Evolutionary conservation across 148 eudicot species (phyloP), one percentile per base, ranked within the genome.

Genomic region (Diospyros lotus): DNA sequence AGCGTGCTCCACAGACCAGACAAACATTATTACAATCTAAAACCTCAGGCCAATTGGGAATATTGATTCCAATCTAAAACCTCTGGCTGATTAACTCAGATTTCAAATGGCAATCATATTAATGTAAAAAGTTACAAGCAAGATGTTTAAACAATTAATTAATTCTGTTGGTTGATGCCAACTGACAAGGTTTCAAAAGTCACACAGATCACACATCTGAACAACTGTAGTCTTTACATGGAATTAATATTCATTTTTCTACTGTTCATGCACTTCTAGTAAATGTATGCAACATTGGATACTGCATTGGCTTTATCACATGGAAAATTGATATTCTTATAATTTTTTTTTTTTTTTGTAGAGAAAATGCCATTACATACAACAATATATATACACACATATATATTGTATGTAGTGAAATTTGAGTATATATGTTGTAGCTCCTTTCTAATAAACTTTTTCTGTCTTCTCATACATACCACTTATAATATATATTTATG

Each of bases 1-100:
- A 53, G 70, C 54, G 39, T 51, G 67, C n/a, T 68, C 68, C 67
- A 58, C 54, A 71, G 40, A 64, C 58, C 63, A 66, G 63, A 66
- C 76, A 76, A 50, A 72, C 76, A 80, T 80, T 66, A 80, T 80
- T 80, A 72, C 70, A 15, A 60, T 68, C 72, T 72, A 72, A 71
- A 48, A 54, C 61, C 63, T 59, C 42, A 66, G 61, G 46, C 75
- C 58, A 66, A 58, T 41, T 11, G 71, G 28, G 72, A 66, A 44
- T 28, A 28, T 28, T 28, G 28, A 80, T 80, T 80, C 66, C 70
- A 15, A 60, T 68, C 72, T 72, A 72, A 71, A 48, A 54, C 61
- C 63, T 59, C 42, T 63, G 61, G 46, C 75, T 64, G 59, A 58
- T 41, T 11, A 75, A 15, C 28, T 28, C 28, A 68, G 59, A 44